Base-by-base conservation (phyloP, 2,329 filamentous ascomycete genomes). In the Aspergillus uvarum region DNA sequence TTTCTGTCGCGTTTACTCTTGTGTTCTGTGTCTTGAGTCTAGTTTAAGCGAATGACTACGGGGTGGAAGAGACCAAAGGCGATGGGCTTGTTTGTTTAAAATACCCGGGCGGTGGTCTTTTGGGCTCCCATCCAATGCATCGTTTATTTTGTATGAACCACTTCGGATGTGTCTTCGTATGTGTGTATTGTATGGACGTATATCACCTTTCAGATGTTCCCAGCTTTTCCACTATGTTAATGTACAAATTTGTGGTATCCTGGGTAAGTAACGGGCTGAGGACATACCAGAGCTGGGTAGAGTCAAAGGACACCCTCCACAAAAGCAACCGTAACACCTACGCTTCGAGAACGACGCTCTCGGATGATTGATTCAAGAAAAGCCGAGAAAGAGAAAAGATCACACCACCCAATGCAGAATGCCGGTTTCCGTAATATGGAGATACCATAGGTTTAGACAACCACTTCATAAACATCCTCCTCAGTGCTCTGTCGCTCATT, bases 401-500 rank as follows among this genome's bases (percentile, higher is more conserved):
- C 47, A 58, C 21, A 12, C 38, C 38, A 14, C 4, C 38, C 14
- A 29, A 44, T 44, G 38, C 38, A 44, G 6, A 19, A 19, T 44
- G 16, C 16, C 38, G 38, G 16, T 16, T 44, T 10, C 14, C 16
- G 14, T 44, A 7, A 44, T 16, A 35, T 44, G 14, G 3, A 16
- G 16, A 19, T 44, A 19, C 38, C 38, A 5, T 14, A 6, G 6
- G 38, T 5, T 19, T 19, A 44, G 6, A 44, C 14, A 44, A 50
- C 19, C 42, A 64, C 59, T 22, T 71, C 74, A 68, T 70, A 81
- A 31, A 81, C 77, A 47, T 80, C 78, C 62, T 84, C 82, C 42
- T 81, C 79, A 56, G 83, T 80, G 22, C 79, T 73, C 55, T 86
- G 80, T 0, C 80, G 81, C 59, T 70, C 67, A 59, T 81, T 77